Evolutionary conservation across 2,329 filamentous ascomycete species (phyloP).

Genomic region (Neurospora sp.): DNA sequence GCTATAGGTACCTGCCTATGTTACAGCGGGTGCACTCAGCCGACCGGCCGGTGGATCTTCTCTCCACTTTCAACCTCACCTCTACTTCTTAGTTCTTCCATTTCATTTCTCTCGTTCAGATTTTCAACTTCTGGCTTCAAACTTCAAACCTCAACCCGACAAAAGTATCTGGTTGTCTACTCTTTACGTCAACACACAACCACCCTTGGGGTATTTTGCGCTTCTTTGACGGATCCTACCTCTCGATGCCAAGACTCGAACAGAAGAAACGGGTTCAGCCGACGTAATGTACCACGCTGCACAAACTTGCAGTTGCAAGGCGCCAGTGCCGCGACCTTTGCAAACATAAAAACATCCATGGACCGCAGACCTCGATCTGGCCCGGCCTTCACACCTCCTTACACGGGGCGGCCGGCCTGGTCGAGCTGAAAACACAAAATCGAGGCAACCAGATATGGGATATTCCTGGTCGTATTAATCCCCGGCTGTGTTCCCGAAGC

Average conservation of each 20-base stretch:
- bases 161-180: background rate
- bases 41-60: background rate
- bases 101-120: background rate
- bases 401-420: background rate
- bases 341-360: background rate
- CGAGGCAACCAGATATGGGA: background rate
- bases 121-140: background rate
- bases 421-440: background rate
- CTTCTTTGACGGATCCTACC: background rate
- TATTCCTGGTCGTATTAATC: background rate
- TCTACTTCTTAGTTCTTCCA: background rate
- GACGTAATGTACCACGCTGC: constrained; percentile 8
- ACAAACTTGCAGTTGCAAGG: constrained; percentile 2
- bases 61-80: background rate
- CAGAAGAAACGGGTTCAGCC: background rate
- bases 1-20: background rate
- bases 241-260: background rate
- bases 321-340: background rate
- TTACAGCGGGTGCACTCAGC: background rate
- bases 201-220: background rate
- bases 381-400: background rate
- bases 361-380: background rate
- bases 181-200: background rate
- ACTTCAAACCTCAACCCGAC: background rate
- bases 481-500: background rate